Evolutionary conservation across 1,284 basidiomycete species (phyloP), one percentile per base, ranked within the genome.

Genomic region (Apiotrichum veenhuisii): DNA sequence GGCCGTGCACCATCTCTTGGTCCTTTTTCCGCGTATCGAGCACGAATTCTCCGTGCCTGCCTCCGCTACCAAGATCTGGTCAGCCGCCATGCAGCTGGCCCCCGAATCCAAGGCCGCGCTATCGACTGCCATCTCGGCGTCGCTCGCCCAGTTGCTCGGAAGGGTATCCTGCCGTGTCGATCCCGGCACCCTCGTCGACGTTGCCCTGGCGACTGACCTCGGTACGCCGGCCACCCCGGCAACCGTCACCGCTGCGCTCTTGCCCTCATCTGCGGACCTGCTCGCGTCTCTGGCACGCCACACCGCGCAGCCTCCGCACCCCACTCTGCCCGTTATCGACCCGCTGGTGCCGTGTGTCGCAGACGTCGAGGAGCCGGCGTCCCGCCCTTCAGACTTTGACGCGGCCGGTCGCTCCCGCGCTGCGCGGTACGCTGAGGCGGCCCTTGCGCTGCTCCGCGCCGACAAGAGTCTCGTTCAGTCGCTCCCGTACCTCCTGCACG

Each of bases 281-380:
- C 43, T 65, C 5, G 37, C 56, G 5, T 47, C 58, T 7, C 50
- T 73, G 14, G 40, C 54, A 1, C 47, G 52, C 12, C 67, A 68
- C 50, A 64, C 67, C 1, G 62, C 80, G 0, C 78, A 81, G 20
- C 79, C 83, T 0, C 76, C 82, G 18, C 80, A 85, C 59, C 67
- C 82, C 1, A 85, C 83, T 55, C 74, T 91, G 10, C 84, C 84
- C 0, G 82, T 88, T 27, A 67, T 85, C 20, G 83, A 87, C 52
- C 78, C 82, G 1, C 78, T 85, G 25, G 57, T 54, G 12, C 68
- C 64, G 0, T 65, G 56, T 38, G 52, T 48, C 12, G n/a, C 52
- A 7, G 57, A 50, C 15, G 52, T 54, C n/a, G 51, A 43, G 11
- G 49, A 49, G 22, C 38, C 45, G 2, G n/a, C 42, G 7, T 22